Evolutionary conservation across 305 asterid species (phyloP).

Genomic region (Fraxinus nigra): DNA sequence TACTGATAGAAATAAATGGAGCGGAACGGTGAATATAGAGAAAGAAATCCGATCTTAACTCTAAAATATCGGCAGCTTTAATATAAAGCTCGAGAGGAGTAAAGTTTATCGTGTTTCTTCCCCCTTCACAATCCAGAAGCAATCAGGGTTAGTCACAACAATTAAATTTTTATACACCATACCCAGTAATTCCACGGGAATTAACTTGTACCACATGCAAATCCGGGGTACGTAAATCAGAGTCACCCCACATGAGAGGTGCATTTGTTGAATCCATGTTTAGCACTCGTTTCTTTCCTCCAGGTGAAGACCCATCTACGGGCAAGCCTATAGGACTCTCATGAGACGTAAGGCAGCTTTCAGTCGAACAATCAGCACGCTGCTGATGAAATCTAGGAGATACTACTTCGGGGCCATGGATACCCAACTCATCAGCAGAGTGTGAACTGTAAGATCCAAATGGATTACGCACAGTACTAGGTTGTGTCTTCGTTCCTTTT

Average conservation of each 20-base stretch:
- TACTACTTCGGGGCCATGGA: conserved; percentile 25
- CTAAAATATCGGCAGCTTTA: conserved; percentile 20
- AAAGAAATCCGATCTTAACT: background rate
- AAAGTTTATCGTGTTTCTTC: background rate
- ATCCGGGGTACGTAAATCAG: conserved; percentile 51
- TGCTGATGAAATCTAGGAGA: conserved; percentile 42
- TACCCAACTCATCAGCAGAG: conserved; percentile 19
- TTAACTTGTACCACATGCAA: conserved; percentile 43
- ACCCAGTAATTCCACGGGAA: conserved; percentile 47
- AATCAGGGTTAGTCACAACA: background rate
- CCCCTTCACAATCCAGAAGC: background rate
- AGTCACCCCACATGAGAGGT: conserved; percentile 54
- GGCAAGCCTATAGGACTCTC: conserved; percentile 32
- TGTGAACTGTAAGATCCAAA: conserved; percentile 39
- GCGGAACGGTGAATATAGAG: background rate
- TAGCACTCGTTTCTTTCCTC: conserved; percentile 44
- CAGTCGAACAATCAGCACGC: conserved; percentile 62
- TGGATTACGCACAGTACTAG: conserved; percentile 26
- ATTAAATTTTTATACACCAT: conserved; percentile 44
- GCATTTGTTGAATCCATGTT: conserved; percentile 44
- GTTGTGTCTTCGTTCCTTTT: conserved; percentile 32
- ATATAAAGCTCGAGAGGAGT: conserved; percentile 20
- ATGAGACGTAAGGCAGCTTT: conserved; percentile 82
- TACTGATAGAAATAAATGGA: background rate
- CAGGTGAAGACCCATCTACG: conserved; percentile 49